Base-by-base conservation (phyloP, 768 basidiomycete genomes). In the Mycena sanguinolenta region DNA sequence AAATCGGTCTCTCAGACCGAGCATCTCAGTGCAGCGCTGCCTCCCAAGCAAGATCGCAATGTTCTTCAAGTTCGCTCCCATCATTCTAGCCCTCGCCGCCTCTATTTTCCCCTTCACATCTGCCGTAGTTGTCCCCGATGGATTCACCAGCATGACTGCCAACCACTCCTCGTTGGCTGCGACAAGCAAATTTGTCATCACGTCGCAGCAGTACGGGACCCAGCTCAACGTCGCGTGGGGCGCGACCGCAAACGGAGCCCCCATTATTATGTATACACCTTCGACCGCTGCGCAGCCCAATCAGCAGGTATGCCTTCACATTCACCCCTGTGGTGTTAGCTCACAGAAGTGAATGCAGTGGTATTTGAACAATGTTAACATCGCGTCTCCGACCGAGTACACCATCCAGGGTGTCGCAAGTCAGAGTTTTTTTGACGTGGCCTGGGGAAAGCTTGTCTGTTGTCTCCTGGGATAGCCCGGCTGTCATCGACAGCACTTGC, bases 141-240 rank as follows among this genome's bases (percentile, higher is more conserved):
- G 34, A 38, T 63, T 38, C 50, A 53, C 36, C 25, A 53, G 23
- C 17, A 23, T 63, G 28, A 52, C 38, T 5, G 61, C 12, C 61
- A 25, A 63, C 9, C 49, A 53, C 61, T 63, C 61, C 39, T 53
- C 61, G 2, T 53, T 63, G 36, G 61, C 50, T 23, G 60, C 46
- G n/a, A 36, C 60, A 61, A 61, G 46, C 60, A 50, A 36, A 6
- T 61, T 61, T 50, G 46, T 50, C n/a, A 50, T 61, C 21, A 46
- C 60, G 2, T 61, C 60, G 17, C 3, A n/a, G 60, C 19, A 50
- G 32, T 61, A 50, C 36, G 46, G 46, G 23, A 61, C 60, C 34
- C 7, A 17, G 42, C 16, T 50, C 44, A 61, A 61, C 60, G 12
- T 61, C 25, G 27, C 9, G 46, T 27, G 13, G 32, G 21, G 2